These are phyloP conservation scores for Adenanthera pavonina DNA, from an alignment of 306 rosid genomes.

Conservation along the genomic window DNA sequence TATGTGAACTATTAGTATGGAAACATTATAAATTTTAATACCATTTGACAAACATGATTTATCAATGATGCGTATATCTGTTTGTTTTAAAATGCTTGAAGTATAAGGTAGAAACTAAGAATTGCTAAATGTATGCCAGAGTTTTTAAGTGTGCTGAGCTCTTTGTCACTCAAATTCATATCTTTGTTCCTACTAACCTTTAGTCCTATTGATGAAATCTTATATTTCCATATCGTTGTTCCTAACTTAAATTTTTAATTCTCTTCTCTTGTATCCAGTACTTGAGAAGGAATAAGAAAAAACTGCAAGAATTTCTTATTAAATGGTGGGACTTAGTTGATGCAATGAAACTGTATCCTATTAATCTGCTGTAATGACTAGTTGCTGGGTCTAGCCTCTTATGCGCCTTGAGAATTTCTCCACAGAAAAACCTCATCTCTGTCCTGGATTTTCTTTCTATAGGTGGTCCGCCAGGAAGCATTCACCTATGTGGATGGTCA, in stretches of 20 bases:
- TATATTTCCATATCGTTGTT: background rate
- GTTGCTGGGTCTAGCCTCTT: conserved; percentile 17
- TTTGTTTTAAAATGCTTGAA: background rate
- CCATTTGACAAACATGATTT: too few relatives aligned
- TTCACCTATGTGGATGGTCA: conserved; percentile 70
- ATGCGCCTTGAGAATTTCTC: conserved; percentile 31
- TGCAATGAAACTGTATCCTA: background rate
- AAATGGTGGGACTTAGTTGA: background rate
- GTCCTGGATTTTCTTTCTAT: conserved; percentile 42
- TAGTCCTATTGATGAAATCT: background rate
- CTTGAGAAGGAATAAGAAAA: background rate
- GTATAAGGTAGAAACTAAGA: background rate
- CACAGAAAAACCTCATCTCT: conserved; percentile 28
- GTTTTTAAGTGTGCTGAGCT: background rate
- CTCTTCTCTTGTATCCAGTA: background rate
- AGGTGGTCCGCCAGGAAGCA: conserved; percentile 86
- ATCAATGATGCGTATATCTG: background rate
- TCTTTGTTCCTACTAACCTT: background rate
- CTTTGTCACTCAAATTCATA: conserved; percentile 1
- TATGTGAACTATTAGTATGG: background rate
- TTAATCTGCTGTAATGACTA: conserved; percentile 22
- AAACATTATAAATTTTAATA: too few relatives aligned
- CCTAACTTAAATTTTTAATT: background rate
- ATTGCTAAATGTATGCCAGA: background rate
- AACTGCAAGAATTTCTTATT: background rate